A percentile compares a stretch with the other conserved stretches of the same genome.
These are phyloP conservation scores for Ampelocalamus luodianensis DNA, from an alignment of 176 grass and related monocot species.

Conservation along the genomic window DNA sequence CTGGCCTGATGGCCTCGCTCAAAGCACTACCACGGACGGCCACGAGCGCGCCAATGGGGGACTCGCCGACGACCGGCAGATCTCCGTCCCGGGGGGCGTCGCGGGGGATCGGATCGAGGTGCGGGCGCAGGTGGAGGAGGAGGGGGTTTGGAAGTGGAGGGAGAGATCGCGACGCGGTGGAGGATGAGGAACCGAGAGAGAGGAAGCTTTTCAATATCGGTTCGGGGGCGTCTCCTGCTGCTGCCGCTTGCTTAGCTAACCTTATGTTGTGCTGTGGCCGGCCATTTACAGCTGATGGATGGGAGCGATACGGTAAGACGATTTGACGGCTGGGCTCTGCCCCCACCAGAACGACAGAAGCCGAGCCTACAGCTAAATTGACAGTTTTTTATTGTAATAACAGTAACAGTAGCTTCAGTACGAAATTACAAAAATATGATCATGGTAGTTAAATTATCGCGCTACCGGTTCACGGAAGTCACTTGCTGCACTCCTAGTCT, in stretches of 20 bases:
- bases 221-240: not conserved
- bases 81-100: not conserved
- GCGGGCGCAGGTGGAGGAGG: not conserved
- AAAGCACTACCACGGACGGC: not conserved
- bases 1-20: not conserved
- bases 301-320: not conserved
- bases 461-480: too few species aligned
- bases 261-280: not conserved
- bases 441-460: too few species aligned
- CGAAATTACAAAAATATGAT: too few species aligned
- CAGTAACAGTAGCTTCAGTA: too few species aligned
- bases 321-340: not conserved
- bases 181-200: not conserved
- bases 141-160: not conserved
- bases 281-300: not conserved
- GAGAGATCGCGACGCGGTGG: conserved; percentile 45
- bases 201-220: not conserved
- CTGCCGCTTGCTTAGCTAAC: too few species aligned
- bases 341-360: not conserved
- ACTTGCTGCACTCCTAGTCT: too few species aligned
- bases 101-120: conserved; percentile 21
- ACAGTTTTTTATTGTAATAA: too few species aligned
- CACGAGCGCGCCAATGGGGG: conserved; percentile 37
- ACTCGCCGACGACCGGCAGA: not conserved
- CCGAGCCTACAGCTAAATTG: too few species aligned